These are phyloP conservation scores for Umbilicaria muhlenbergii DNA, from an alignment of 495 filamentous ascomycete genomes.

Conservation along the genomic window DNA sequence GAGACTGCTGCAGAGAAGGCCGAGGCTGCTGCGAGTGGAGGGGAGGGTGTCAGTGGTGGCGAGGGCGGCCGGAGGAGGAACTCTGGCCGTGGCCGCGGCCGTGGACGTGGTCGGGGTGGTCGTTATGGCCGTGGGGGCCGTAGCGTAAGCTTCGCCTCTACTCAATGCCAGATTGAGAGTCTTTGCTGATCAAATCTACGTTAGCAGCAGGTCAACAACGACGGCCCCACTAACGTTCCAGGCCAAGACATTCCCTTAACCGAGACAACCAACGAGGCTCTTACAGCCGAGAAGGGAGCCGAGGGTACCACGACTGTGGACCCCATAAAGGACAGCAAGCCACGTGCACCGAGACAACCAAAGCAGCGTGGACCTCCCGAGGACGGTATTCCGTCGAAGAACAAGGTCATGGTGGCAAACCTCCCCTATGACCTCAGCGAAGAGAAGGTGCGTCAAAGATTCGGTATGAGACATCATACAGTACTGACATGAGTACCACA, in stretches of 20 bases:
- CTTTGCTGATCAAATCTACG: neutral
- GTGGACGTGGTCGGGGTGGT: slow-evolving; percentile 56
- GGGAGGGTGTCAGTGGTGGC: slow-evolving; percentile 49
- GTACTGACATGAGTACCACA: slow-evolving; percentile 23
- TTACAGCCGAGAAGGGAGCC: slow-evolving; percentile 32
- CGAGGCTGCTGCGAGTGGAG: slow-evolving; percentile 39
- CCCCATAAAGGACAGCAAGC: slow-evolving; percentile 24
- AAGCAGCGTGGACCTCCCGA: slow-evolving; percentile 86
- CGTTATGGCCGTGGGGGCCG: slow-evolving; percentile 62
- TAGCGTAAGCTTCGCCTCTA: slow-evolving; percentile 40
- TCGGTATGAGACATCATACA: neutral
- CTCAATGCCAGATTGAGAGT: neutral
- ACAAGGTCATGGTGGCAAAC: slow-evolving; percentile 99
- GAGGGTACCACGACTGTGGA: slow-evolving; percentile 20
- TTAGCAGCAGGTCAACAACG: slow-evolving; percentile 20
- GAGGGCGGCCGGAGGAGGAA: slow-evolving; percentile 68
- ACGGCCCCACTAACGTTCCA: slow-evolving; percentile 34
- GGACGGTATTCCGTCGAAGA: slow-evolving; percentile 96
- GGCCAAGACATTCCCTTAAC: slow-evolving; percentile 37
- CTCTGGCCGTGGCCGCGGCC: slow-evolving; percentile 58
- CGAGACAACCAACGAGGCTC: slow-evolving; percentile 45
- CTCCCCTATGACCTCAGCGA: slow-evolving; percentile 94
- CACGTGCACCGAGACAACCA: slow-evolving; percentile 31
- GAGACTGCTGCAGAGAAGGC: slow-evolving; percentile 66
- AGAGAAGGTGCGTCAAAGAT: slow-evolving; percentile 56